phyloP scores from a whole-genome alignment of 1,139 yeast genomes.

The Pichia sp. region DNA sequence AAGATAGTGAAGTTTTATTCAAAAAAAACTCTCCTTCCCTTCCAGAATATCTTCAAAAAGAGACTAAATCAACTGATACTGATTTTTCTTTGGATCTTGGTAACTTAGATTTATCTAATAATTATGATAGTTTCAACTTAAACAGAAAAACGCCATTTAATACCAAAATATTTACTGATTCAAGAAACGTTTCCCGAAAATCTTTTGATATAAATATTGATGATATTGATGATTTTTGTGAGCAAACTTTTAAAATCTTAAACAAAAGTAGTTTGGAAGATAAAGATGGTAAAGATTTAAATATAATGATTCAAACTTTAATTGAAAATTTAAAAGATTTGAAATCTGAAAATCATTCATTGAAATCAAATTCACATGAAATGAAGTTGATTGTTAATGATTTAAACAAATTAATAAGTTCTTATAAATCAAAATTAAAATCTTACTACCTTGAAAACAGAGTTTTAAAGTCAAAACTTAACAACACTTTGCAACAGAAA shows the following conservation, averaged over 20 bases:
- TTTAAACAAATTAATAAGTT: constrained; percentile 9
- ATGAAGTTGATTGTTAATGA: constrained; percentile 11
- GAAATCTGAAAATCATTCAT: constrained; percentile 13
- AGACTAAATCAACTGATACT: not conserved
- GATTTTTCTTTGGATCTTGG: constrained; percentile 7
- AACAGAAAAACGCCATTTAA: not conserved
- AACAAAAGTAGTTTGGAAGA: constrained; percentile 13
- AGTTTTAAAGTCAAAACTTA: constrained; percentile 3
- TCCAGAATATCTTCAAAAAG: not conserved
- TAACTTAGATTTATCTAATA: not conserved
- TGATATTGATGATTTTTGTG: constrained; percentile 18
- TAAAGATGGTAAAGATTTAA: constrained; percentile 11
- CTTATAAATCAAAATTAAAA: constrained; percentile 17
- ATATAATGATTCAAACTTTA: constrained; percentile 17
- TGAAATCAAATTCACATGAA: constrained; percentile 6
- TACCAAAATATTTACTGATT: not conserved
- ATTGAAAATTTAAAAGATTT: constrained; percentile 17
- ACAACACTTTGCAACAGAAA: not conserved
- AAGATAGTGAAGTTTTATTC: constrained; percentile 26
- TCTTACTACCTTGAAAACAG: constrained; percentile 16
- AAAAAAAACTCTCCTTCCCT: constrained; percentile 15
- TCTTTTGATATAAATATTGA: constrained; percentile 15
- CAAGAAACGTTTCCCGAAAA: not conserved
- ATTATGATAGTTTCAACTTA: not conserved
- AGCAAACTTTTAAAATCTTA: constrained; percentile 23